These are phyloP conservation scores for Kwoniella mangroviensis DNA, from an alignment of 768 basidiomycete genomes.

Conservation along the genomic window DNA sequence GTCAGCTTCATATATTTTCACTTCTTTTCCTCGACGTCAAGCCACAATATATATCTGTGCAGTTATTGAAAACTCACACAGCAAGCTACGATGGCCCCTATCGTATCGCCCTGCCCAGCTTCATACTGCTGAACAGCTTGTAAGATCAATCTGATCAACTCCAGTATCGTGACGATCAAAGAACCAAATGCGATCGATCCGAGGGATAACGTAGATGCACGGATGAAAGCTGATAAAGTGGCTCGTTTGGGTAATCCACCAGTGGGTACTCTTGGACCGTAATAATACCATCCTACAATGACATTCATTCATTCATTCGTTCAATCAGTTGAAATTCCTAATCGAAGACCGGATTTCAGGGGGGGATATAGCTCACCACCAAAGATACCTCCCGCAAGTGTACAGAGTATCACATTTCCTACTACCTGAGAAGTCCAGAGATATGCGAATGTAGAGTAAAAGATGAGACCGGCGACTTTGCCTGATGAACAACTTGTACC, in stretches of 20 bases:
- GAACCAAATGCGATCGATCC: constrained; percentile 86
- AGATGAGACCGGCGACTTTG: constrained; percentile 77
- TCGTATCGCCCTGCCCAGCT: constrained; percentile 55
- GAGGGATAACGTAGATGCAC: constrained; percentile 76
- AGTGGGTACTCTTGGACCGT: constrained; percentile 71
- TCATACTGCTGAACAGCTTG: constrained; percentile 56
- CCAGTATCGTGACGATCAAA: constrained; percentile 78
- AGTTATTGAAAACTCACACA: too few species aligned
- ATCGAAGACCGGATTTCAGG: not conserved
- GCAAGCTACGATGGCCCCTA: constrained; percentile 74
- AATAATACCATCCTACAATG: constrained; percentile 72
- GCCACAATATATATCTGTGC: too few species aligned
- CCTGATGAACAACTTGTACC: constrained; percentile 69
- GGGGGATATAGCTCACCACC: constrained; percentile 59
- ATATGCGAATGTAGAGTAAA: constrained; percentile 80
- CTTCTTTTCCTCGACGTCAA: too few species aligned
- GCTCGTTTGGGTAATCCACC: constrained; percentile 69
- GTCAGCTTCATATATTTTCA: too few species aligned
- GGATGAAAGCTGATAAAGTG: constrained; percentile 70
- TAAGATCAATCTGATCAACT: constrained; percentile 69
- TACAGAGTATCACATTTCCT: constrained; percentile 75
- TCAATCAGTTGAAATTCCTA: constrained; percentile 6
- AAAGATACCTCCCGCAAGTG: constrained; percentile 78
- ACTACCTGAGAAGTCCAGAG: constrained; percentile 84
- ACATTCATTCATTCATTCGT: not conserved